Base-by-base conservation (phyloP, 2,329 filamentous ascomycete species). In the Hymenoscyphus fraxineus region DNA sequence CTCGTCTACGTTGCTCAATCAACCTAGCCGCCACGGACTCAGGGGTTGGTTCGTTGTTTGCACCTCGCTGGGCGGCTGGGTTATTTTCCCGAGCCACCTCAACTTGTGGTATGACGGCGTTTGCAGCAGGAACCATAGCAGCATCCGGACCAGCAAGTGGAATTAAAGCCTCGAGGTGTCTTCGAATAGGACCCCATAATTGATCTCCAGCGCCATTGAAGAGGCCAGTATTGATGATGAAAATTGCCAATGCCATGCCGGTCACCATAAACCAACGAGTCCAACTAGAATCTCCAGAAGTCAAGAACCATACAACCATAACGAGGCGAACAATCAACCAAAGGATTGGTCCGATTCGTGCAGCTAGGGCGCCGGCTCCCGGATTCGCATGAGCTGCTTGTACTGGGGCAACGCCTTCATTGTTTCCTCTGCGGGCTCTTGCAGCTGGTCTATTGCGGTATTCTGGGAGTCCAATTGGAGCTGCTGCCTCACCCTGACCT, bases 221-320 rank as follows among this genome's bases (percentile, higher is more conserved):
- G 38, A 86, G 69, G 1, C 86, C 87, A 1, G 83, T 85, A 69
- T 87, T 87, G 16, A 83, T 71, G n/a, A 87, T 76, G 66, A 89
- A 85, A 31, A 88, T 78, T 39, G 80, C 76, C 32, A 83, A 69
- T 6, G 85, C 84, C 39, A 87, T 77, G 6, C 79, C 77, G 54
- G 84, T 77, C 27, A 88, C 80, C 22, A 82, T 81, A 7, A 85
- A 70, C 82, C 83, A 87, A 58, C 85, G 81, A 9, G 80, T 81
- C 85, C 85, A 88, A 70, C 81, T 87, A 1, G 81, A 79, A 56
- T 81, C 80, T 0, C 83, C 81, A 10, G 81, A 81, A 0, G 86
- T 88, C 66, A 89, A 88, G 76, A 87, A 85, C 84, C 85, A 89
- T 13, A 88, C 81, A 72, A 89, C 87, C 6, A 85, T 75, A 12